Percentiles rank a stretch among this genome's conserved stretches.
These are phyloP conservation scores for Juglanconis oblonga DNA, from an alignment of 2,329 filamentous ascomycete species.

Conservation along the genomic window DNA sequence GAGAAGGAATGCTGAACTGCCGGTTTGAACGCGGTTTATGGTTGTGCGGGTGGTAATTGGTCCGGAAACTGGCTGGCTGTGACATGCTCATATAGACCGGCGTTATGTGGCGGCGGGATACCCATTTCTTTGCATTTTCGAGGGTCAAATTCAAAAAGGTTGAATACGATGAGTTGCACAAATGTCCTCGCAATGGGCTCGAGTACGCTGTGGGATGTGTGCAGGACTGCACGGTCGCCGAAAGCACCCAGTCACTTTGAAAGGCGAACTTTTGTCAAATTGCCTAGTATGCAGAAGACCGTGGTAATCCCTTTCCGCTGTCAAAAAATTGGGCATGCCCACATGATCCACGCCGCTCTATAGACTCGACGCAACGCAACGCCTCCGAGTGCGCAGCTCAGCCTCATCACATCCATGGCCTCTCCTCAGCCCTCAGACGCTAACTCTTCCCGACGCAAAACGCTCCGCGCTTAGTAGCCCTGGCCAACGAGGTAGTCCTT, in stretches of 20 bases:
- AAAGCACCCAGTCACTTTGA: background rate
- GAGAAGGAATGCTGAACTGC: constrained; percentile 72
- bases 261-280: constrained; percentile 7
- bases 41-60: background rate
- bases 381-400: constrained; percentile 10
- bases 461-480: constrained; percentile 60
- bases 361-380: constrained; percentile 16
- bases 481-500: constrained; percentile 81
- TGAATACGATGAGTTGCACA: background rate
- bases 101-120: constrained; percentile 17
- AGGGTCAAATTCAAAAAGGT: background rate
- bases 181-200: background rate
- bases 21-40: constrained; percentile 53
- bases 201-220: background rate
- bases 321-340: constrained; percentile 13
- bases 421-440: background rate
- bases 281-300: constrained; percentile 16
- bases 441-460: constrained; percentile 14
- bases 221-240: background rate
- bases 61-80: constrained; percentile 8
- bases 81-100: constrained; percentile 20
- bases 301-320: constrained; percentile 7
- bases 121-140: constrained; percentile 1
- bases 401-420: background rate
- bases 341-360: constrained; percentile 19